Base-by-base conservation (phyloP, 352 stramenopile species). In the Pythium chondricola region DNA sequence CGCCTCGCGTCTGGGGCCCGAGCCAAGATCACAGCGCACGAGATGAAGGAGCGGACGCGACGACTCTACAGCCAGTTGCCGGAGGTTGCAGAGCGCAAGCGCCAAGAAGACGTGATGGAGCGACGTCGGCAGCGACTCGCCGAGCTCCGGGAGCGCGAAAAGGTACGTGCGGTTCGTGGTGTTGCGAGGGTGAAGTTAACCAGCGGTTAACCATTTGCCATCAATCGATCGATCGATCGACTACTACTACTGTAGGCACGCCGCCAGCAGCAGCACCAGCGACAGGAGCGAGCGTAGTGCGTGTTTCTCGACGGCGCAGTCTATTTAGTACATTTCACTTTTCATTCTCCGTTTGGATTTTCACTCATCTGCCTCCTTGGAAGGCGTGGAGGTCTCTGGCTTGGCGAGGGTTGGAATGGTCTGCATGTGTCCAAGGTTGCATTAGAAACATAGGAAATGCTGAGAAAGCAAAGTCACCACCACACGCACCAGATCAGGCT, bases 401-500 rank as follows among this genome's bases (percentile, higher is more conserved):
- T 30, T 33, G 20, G 62, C 43, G 11, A 68, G 55, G 33, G 59
- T 47, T 9, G 74, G 71, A 29, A 85, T 85, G 37, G 74, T 83
- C 74, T 85, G 37, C 16, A 38, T 43, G 13, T 37, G 17, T 25
- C 17, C 26, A 43, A 63, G 43, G 14, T 43, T 42, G 25, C 41
- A 31, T 24, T 31, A 8, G 38, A 20, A 48, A 18, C n/a, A 22
- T n/a, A 11, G 18, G 1, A 52, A 29, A 16, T 27, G 36, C 31
- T n/a, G n/a, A n/a, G n/a, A n/a, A n/a, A n/a, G n/a, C n/a, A n/a
- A n/a, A n/a, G n/a, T n/a, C n/a, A n/a, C n/a, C n/a, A n/a, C n/a
- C n/a, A n/a, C 8, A 68, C 74, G 40, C 64, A 91, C 79, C 36
- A 93, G 57, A 32, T 93, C 82, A 4, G 82, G 82, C 54, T 93